Evolutionary conservation across 2,329 filamentous ascomycete species (phyloP).

Genomic region (Monosporascus sp.): DNA sequence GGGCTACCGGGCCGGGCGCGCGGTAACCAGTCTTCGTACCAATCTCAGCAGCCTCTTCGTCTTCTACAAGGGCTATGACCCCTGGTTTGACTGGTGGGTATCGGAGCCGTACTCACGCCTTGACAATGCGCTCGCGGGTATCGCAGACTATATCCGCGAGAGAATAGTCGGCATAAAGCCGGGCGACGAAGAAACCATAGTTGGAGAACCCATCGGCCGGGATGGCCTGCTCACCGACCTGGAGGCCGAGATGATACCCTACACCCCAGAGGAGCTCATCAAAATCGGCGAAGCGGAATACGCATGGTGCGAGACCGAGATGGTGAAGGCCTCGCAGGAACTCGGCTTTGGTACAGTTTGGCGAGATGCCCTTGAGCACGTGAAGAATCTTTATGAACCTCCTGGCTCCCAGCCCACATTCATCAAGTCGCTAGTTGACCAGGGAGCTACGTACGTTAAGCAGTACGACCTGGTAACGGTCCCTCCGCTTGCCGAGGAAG

Average conservation of each 20-base stretch:
- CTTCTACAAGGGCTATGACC: constrained; percentile 53
- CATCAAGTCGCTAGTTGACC: constrained; percentile 44
- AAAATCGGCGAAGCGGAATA: constrained; percentile 46
- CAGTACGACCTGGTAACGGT: constrained; percentile 51
- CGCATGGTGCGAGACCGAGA: constrained; percentile 50
- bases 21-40: constrained; percentile 32
- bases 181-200: constrained; percentile 42
- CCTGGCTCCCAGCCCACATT: constrained; percentile 49
- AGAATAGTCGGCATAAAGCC: constrained; percentile 40
- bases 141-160: constrained; percentile 30
- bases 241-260: constrained; percentile 52
- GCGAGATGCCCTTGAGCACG: constrained; percentile 49
- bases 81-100: constrained; percentile 53
- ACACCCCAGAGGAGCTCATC: constrained; percentile 52
- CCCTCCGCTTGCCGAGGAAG: constrained; percentile 46
- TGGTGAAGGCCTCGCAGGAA: constrained; percentile 43
- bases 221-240: constrained; percentile 47
- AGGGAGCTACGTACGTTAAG: constrained; percentile 49
- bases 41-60: constrained; percentile 41
- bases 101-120: constrained; percentile 37
- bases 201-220: constrained; percentile 52
- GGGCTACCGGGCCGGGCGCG: constrained; percentile 42
- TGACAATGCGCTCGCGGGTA: constrained; percentile 30
- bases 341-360: constrained; percentile 45
- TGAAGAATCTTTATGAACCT: constrained; percentile 49